Evolutionary conservation across 495 filamentous ascomycete genomes (phyloP).

Genomic region (Daldinia grandis): DNA sequence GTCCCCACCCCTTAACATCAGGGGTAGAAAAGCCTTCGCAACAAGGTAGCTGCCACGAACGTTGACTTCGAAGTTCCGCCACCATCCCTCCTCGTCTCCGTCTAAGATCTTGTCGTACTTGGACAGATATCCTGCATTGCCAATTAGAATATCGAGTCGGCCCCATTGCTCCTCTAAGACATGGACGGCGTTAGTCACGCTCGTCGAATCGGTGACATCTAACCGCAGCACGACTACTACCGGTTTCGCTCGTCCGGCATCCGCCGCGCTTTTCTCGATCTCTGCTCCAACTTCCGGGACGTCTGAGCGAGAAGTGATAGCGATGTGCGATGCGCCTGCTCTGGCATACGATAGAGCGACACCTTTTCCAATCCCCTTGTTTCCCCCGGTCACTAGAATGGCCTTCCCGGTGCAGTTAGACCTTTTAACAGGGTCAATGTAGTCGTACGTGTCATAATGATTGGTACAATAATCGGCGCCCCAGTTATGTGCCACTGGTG

Average conservation of each 20-base stretch:
- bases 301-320: conserved; percentile 50
- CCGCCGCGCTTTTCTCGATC: conserved; percentile 49
- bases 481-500: conserved; percentile 21
- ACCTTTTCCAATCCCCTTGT: conserved; percentile 56
- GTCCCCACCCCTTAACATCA: conserved; percentile 55
- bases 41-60: conserved; percentile 46
- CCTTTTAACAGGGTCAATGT: conserved; percentile 45
- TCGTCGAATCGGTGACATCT: conserved; percentile 52
- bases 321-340: conserved; percentile 47
- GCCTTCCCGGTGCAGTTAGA: conserved; percentile 47
- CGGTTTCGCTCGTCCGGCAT: conserved; percentile 47
- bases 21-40: conserved; percentile 51
- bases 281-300: conserved; percentile 41
- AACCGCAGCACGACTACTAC: conserved; percentile 47
- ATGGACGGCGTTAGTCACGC: conserved; percentile 45
- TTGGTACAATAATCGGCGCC: conserved; percentile 26
- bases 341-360: conserved; percentile 55
- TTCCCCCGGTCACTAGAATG: conserved; percentile 57
- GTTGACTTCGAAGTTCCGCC: conserved; percentile 56
- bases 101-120: conserved; percentile 47
- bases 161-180: conserved; percentile 34
- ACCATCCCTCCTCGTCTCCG: conserved; percentile 55
- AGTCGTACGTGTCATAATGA: conserved; percentile 55
- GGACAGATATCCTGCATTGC: conserved; percentile 59
- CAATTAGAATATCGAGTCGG: conserved; percentile 59